phyloP scores from a whole-genome alignment of 148 eudicot genomes.

The Camellia lanceoleosa region DNA sequence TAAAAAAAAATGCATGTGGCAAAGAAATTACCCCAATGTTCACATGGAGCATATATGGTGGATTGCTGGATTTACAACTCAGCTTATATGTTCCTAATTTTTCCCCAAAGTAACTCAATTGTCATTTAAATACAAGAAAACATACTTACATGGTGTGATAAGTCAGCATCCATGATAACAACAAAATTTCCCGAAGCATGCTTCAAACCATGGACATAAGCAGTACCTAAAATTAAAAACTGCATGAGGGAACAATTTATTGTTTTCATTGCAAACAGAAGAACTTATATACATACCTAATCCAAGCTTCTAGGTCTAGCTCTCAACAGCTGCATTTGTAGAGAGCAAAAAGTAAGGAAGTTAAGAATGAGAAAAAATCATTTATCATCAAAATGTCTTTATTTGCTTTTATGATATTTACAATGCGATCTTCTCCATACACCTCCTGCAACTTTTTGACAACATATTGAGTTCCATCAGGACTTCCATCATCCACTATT shows the following conservation, averaged over 20 bases:
- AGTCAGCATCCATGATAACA: slow-evolving; percentile 39
- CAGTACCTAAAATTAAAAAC: slow-evolving; percentile 24
- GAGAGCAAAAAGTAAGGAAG: slow-evolving; percentile 11
- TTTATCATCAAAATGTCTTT: too few species aligned
- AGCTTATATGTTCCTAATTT: background rate
- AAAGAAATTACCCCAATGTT: slow-evolving; percentile 1
- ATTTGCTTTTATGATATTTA: slow-evolving; percentile 28
- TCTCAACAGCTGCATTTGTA: slow-evolving; percentile 67
- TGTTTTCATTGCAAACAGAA: background rate
- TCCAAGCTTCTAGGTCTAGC: slow-evolving; percentile 94
- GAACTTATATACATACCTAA: slow-evolving; percentile 47
- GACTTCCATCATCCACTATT: slow-evolving; percentile 98
- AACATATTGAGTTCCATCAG: slow-evolving; percentile 96
- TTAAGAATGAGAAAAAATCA: background rate
- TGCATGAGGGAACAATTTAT: slow-evolving; percentile 5
- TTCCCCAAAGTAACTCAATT: background rate
- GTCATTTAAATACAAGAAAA: background rate
- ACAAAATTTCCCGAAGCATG: slow-evolving; percentile 39
- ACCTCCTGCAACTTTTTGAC: slow-evolving; percentile 84
- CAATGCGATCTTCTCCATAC: slow-evolving; percentile 86
- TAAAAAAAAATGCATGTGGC: background rate
- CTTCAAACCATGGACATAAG: slow-evolving; percentile 38
- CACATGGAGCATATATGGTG: background rate
- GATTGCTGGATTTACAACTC: background rate
- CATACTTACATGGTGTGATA: slow-evolving; percentile 61